Evolutionary conservation across 306 rosid genomes (phyloP).

Genomic region (Abrus precatorius): DNA sequence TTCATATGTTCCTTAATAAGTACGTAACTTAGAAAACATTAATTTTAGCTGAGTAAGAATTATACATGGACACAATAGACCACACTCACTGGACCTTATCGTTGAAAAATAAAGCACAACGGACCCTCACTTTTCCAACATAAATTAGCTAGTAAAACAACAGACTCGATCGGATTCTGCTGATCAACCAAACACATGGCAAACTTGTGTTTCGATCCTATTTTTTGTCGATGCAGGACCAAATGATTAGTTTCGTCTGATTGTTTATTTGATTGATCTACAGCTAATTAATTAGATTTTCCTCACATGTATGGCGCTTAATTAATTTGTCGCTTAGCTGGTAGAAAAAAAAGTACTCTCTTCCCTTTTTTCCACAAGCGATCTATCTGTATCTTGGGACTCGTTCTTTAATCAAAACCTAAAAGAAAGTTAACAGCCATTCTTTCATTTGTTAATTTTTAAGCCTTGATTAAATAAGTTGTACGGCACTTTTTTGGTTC

Average conservation of each 20-base stretch:
- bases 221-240: conserved; percentile 9
- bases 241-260: conserved; percentile 42
- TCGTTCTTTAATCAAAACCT: conserved; percentile 45
- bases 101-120: not conserved
- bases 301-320: conserved; percentile 31
- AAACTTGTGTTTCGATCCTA: not conserved
- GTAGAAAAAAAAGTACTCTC: conserved; percentile 40
- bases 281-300: conserved; percentile 27
- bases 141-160: not conserved
- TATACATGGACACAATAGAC: not conserved
- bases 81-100: not conserved
- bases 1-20: not conserved
- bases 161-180: not conserved
- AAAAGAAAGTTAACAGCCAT: conserved; percentile 31
- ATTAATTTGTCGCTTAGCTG: conserved; percentile 51
- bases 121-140: not conserved
- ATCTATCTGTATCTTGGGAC: conserved; percentile 36
- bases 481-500: conserved; percentile 28
- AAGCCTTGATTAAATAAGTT: conserved; percentile 22
- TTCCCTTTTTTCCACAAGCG: conserved; percentile 42
- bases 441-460: not conserved
- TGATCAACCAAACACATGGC: not conserved
- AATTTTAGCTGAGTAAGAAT: not conserved
- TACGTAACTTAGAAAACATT: not conserved
- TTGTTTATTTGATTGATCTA: conserved; percentile 30